Evolutionary conservation across 495 filamentous ascomycete species (phyloP), one percentile per base, ranked within the genome.

Genomic region (Penicillium verhagenii): DNA sequence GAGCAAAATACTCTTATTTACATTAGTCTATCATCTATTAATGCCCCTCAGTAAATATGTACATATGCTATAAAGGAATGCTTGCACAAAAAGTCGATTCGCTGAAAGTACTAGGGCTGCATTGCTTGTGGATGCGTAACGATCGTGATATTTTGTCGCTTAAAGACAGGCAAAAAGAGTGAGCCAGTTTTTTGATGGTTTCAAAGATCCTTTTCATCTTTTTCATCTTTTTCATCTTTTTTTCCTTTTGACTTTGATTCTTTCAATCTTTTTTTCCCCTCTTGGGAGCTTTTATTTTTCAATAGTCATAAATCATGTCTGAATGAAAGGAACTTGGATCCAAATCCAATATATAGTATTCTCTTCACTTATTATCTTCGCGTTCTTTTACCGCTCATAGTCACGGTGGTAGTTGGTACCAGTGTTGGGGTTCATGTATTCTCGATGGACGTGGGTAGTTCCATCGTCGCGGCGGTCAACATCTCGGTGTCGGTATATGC

Each of bases 371-470:
- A 35, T n/a, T 35, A 35, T 16, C 24, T 18, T 16, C 16, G 16
- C 47, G 13, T 50, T 44, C 14, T 5, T 61, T 53, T 63, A 70
- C 18, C 58, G 54, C 53, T 63, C 61, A 53, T 66, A 66, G 29
- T 70, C 67, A 2, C 65, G 64, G 46, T 68, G 67, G 43, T 68
- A 70, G 47, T 60, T 68, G 47, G 68, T 72, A 16, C 72, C 72
- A 2, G 69, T 75, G 43, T 67, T 72, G 1, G 72, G 72, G 50
- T 75, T 72, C 26, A 65, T 63, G 28, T 75, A 75, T 43, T 75
- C 72, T 10, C 64, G 54, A 53, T 73, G 72, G 25, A 71, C 67
- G 29, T 57, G 68, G 13, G 64, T 59, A 11, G 64, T 65, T 26
- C 71, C 69, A 53, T 75, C 70, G 24, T 70, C 65, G 3, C 61